Evolutionary conservation across 257 asterid species (phyloP), one percentile per base, ranked within the genome.

Genomic region (Solanum chmielewskii): DNA sequence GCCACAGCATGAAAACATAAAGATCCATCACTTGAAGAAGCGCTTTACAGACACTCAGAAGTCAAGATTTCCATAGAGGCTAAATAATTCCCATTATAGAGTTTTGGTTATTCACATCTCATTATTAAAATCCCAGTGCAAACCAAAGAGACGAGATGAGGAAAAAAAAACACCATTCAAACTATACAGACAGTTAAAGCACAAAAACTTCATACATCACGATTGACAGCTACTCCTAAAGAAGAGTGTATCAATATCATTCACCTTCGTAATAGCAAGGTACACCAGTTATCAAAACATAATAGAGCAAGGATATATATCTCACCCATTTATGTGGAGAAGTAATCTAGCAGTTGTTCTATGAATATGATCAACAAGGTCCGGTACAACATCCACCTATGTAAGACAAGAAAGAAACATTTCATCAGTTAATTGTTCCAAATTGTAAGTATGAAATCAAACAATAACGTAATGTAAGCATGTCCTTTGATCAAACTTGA

Each of bases 361-460:
- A 87, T 97, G 98, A 88, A 97, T 92, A 83, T 92, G 97, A 90
- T 92, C 90, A 60, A 92, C 91, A 87, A 97, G 99, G 90, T 95
- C 98, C 7, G 99, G 98, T 86, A 96, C 97, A 86, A 98, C 99
- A 93, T 92, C 99, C 90, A 97, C 99, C 99, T 97, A 84, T 18
- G 33, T 88, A 83, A 88, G 92, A 87, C 88, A 31, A 73, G 41
- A 59, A 27, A 9, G 71, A 29, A 80, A 45, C 7, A 71, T 60
- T 27, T 83, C 87, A 14, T 86, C 83, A 42, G 39, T 68, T 31
- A 66, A 66, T 25, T 42, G 31, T 86, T 56, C 66, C 29, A 25
- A 2, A 47, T 3, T 29, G 25, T 6, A 81, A 49, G 69, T 29
- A 49, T 9, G 29, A 29, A 49, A 81, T 81, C 69, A 49, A 81